phyloP scores from a whole-genome alignment of 2,329 filamentous ascomycete species.

The Cercospora sp. region DNA sequence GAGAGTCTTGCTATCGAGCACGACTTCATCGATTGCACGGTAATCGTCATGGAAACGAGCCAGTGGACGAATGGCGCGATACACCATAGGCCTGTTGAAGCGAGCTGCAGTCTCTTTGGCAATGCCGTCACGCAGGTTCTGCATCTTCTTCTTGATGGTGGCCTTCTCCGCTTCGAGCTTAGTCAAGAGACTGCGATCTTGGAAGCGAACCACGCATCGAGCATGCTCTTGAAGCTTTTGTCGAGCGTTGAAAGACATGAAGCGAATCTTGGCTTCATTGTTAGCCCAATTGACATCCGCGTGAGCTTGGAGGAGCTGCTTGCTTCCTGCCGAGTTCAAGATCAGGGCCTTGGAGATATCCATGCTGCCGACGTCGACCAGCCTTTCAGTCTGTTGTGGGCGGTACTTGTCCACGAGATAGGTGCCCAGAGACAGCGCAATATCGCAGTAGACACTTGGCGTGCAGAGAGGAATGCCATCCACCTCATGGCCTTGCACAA shows the following conservation, averaged over 20 bases:
- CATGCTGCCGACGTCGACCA: neutral
- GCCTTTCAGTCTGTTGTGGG: neutral
- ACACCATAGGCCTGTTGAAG: neutral
- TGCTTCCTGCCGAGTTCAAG: neutral
- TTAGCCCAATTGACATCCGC: neutral
- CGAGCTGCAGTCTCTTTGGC: neutral
- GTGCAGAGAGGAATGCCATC: conserved; percentile 44
- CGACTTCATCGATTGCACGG: neutral
- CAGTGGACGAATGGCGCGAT: neutral
- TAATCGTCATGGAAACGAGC: neutral
- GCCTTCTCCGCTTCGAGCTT: neutral
- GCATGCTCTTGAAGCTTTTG: neutral
- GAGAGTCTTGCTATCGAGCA: neutral
- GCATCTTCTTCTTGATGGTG: neutral
- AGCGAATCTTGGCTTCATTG: neutral
- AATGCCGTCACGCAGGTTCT: neutral
- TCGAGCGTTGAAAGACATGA: neutral
- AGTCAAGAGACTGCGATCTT: neutral
- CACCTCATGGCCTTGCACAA: conserved; percentile 48
- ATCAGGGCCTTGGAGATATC: neutral
- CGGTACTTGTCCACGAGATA: conserved; percentile 22
- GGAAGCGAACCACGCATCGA: neutral
- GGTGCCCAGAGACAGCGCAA: conserved; percentile 36
- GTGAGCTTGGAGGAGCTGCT: neutral
- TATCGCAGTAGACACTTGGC: conserved; percentile 41